phyloP scores from a whole-genome alignment of 2,329 filamentous ascomycete species.

The Aspergillus sp. region DNA sequence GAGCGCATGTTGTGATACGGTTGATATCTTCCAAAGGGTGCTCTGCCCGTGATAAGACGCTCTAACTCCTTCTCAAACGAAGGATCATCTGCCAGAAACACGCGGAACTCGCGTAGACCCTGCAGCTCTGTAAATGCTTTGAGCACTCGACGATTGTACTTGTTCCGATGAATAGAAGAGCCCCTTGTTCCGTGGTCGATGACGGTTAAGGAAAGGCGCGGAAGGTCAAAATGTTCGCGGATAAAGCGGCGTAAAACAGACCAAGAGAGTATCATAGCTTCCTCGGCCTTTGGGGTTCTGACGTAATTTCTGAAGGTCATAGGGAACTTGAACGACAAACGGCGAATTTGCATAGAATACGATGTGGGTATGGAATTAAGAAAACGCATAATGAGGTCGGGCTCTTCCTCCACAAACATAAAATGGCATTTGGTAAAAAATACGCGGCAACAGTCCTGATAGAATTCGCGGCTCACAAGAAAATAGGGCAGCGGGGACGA shows the following conservation, averaged over 20 bases:
- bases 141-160: constrained; percentile 20
- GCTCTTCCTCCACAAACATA: constrained; percentile 23
- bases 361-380: constrained; percentile 19
- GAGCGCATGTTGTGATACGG: background rate
- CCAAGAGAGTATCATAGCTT: constrained; percentile 20
- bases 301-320: constrained; percentile 6
- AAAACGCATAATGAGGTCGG: constrained; percentile 22
- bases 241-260: constrained; percentile 28
- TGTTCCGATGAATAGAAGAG: constrained; percentile 5
- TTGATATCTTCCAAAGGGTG: background rate
- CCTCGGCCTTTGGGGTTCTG: constrained; percentile 8
- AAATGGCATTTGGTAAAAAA: constrained; percentile 25
- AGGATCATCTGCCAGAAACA: constrained; percentile 21
- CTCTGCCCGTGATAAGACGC: constrained; percentile 14
- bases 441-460: constrained; percentile 20
- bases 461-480: constrained; percentile 24
- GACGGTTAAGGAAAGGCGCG: constrained; percentile 20
- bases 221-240: constrained; percentile 26
- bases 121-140: constrained; percentile 19
- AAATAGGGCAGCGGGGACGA: constrained; percentile 24
- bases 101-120: constrained; percentile 21
- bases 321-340: constrained; percentile 24
- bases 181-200: constrained; percentile 18
- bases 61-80: constrained; percentile 20
- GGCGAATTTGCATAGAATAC: constrained; percentile 20